Evolutionary conservation across 179 eudicot genomes (phyloP).

Genomic region (Spergularia azorica): DNA sequence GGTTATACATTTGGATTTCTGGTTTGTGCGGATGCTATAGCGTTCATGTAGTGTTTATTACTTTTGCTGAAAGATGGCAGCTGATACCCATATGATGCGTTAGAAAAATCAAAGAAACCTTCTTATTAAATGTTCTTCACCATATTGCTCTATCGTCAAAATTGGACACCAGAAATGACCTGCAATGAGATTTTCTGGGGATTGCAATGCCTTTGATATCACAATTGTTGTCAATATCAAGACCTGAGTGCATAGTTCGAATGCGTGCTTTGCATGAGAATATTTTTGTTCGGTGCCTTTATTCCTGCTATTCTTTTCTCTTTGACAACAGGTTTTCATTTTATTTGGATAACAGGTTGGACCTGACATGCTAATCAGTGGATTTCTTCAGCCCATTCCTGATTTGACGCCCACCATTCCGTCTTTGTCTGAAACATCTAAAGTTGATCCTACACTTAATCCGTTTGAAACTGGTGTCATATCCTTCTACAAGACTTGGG

Average conservation of each 20-base stretch:
- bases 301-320: too few relatives aligned
- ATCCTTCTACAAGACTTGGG: slow-evolving; percentile 95
- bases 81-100: too few relatives aligned
- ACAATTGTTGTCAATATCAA: neutral
- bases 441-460: slow-evolving; percentile 77
- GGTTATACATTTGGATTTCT: too few relatives aligned
- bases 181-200: neutral
- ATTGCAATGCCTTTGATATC: neutral
- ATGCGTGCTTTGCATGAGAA: neutral
- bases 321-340: slow-evolving; percentile 7
- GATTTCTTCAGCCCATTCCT: slow-evolving; percentile 96
- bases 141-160: too few relatives aligned
- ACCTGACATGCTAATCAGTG: slow-evolving; percentile 97
- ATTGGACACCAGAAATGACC: too few relatives aligned
- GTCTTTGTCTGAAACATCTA: slow-evolving; percentile 72
- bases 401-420: slow-evolving; percentile 87
- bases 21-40: too few relatives aligned
- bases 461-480: slow-evolving; percentile 79
- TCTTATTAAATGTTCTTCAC: too few relatives aligned
- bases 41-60: neutral
- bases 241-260: neutral
- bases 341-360: slow-evolving; percentile 63
- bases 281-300: neutral
- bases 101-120: too few relatives aligned
- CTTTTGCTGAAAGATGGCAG: neutral